Evolutionary conservation across 2,329 filamentous ascomycete genomes (phyloP).

Genomic region (Beauveria sp.): DNA sequence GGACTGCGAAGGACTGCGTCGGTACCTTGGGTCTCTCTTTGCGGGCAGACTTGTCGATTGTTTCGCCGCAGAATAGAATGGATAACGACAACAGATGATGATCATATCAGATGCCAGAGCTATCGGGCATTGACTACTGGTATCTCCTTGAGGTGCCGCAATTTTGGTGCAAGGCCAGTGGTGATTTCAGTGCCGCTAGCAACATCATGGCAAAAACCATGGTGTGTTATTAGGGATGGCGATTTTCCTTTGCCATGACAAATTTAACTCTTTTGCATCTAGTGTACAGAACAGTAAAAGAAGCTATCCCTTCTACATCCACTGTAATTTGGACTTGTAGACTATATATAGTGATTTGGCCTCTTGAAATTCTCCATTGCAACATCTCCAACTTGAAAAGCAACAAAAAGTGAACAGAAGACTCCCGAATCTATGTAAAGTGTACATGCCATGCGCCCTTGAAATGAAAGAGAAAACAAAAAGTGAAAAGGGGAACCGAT

Average conservation of each 20-base stretch:
- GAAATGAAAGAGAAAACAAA: background rate
- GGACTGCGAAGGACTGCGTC: too few species aligned
- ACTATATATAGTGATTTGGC: background rate
- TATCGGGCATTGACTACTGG: too few species aligned
- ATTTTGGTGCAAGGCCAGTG: too few species aligned
- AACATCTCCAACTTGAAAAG: background rate
- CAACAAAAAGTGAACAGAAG: background rate
- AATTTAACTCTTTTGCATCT: background rate
- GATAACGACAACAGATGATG: too few species aligned
- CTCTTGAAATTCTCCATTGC: background rate
- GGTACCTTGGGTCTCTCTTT: too few species aligned
- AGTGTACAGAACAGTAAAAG: background rate
- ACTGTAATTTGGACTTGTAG: background rate
- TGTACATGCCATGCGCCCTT: background rate
- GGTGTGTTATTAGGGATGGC: background rate
- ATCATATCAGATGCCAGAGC: too few species aligned
- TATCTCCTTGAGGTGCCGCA: too few species aligned
- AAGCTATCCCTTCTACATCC: background rate
- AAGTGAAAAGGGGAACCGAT: background rate
- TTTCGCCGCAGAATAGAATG: too few species aligned
- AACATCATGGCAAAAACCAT: background rate
- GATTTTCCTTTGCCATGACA: constrained; percentile 2
- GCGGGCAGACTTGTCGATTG: too few species aligned
- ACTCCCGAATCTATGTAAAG: background rate
- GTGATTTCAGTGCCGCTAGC: too few species aligned